These are phyloP conservation scores for Strobilomyces echinocephalus DNA, from an alignment of 768 basidiomycete species.

Conservation along the genomic window DNA sequence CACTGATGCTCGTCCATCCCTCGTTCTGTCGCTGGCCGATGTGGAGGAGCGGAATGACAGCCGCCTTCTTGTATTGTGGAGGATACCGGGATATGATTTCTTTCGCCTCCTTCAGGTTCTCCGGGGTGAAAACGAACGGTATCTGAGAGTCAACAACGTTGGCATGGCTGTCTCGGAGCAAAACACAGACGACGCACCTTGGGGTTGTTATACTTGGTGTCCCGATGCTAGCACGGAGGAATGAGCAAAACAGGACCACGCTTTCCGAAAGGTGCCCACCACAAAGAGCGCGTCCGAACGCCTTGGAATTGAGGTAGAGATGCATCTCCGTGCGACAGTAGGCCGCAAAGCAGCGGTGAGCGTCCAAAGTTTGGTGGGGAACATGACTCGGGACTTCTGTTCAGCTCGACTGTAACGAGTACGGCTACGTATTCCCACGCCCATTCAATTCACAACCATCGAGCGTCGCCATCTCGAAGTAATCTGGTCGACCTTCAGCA, in stretches of 20 bases:
- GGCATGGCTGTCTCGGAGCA: not conserved
- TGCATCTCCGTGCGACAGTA: slow-evolving; percentile 17
- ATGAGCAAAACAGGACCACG: slow-evolving; percentile 10
- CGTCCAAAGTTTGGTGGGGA: slow-evolving; percentile 14
- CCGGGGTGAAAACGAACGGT: slow-evolving; percentile 77
- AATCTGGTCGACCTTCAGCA: slow-evolving; percentile 75
- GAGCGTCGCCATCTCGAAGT: slow-evolving; percentile 63
- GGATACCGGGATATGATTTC: slow-evolving; percentile 94
- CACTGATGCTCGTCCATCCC: slow-evolving; percentile 96
- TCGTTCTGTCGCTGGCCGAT: slow-evolving; percentile 97
- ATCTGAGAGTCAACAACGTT: slow-evolving; percentile 48
- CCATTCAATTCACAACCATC: slow-evolving; percentile 40
- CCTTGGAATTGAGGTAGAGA: slow-evolving; percentile 41
- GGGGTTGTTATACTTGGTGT: slow-evolving; percentile 92
- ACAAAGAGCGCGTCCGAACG: slow-evolving; percentile 84
- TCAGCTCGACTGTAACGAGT: not conserved
- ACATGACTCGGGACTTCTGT: slow-evolving; percentile 15
- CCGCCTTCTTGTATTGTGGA: slow-evolving; percentile 97
- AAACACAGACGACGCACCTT: slow-evolving; percentile 43
- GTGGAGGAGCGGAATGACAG: slow-evolving; percentile 94
- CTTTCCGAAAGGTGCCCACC: slow-evolving; percentile 44
- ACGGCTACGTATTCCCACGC: slow-evolving; percentile 16
- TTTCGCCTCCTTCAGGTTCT: slow-evolving; percentile 80
- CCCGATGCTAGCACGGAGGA: slow-evolving; percentile 67
- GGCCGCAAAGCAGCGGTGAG: slow-evolving; percentile 15